Percentiles rank a stretch among this genome's conserved stretches.
Conservation (phyloP, 768 basidiomycete species). For the Panaeolus cyanescens region DNA sequence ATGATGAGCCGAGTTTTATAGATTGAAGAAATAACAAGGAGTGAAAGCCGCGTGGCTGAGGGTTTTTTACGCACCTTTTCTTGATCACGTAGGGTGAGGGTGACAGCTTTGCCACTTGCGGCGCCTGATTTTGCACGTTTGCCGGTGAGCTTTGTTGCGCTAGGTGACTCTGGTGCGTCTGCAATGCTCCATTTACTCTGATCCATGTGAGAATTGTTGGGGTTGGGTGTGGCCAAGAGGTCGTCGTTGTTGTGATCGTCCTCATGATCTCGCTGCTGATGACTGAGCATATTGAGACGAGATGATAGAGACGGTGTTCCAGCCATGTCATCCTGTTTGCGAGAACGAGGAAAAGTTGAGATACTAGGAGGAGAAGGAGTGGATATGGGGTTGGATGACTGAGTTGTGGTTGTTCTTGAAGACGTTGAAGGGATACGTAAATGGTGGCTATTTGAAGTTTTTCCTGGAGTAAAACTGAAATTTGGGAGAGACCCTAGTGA, state of each 20-base stretch:
- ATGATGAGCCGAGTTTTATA: conserved; percentile 1
- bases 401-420: conserved; percentile 48
- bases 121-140: conserved; percentile 47
- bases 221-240: background rate
- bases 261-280: conserved; percentile 36
- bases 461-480: conserved; percentile 50
- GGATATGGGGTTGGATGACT: conserved; percentile 49
- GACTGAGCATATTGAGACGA: conserved; percentile 31
- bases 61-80: conserved; percentile 71
- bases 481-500: conserved; percentile 59
- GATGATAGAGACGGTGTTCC: conserved; percentile 37
- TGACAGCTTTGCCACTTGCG: conserved; percentile 40
- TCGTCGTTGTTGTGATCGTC: conserved; percentile 10
- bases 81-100: conserved; percentile 90
- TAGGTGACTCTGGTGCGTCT: conserved; percentile 53
- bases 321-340: conserved; percentile 35
- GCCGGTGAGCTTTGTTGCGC: conserved; percentile 22
- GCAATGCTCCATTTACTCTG: conserved; percentile 35
- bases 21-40: background rate
- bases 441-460: conserved; percentile 16
- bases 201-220: conserved; percentile 51
- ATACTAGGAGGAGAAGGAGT: conserved; percentile 50
- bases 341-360: conserved; percentile 26
- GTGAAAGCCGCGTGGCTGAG: background rate
- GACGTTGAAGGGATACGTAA: conserved; percentile 51